Evolutionary conservation across 208 protist species (phyloP).

Genomic region (Wallacemonas sp.): DNA sequence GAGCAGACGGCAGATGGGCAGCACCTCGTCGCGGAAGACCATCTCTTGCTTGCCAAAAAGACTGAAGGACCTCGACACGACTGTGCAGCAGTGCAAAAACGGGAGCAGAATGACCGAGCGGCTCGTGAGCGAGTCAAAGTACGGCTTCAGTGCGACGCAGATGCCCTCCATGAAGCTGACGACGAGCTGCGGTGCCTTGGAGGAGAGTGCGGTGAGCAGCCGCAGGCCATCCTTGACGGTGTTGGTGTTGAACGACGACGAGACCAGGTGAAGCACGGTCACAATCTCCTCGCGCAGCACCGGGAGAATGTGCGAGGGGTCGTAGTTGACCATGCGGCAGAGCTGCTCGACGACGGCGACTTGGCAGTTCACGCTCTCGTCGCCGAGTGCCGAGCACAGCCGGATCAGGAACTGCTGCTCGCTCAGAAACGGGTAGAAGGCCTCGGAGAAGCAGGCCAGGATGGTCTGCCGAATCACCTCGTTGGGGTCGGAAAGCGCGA

Average conservation of each 20-base stretch:
- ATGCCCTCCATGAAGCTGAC: slow-evolving; percentile 79
- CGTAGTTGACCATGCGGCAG: slow-evolving; percentile 80
- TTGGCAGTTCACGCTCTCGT: slow-evolving; percentile 81
- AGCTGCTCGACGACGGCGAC: slow-evolving; percentile 76
- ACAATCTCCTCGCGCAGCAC: slow-evolving; percentile 78
- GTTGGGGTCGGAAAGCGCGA: slow-evolving; percentile 76
- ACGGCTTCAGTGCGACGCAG: slow-evolving; percentile 49
- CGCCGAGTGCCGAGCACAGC: slow-evolving; percentile 78
- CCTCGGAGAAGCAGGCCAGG: slow-evolving; percentile 68
- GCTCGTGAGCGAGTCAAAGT: slow-evolving; percentile 48
- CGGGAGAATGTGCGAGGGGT: slow-evolving; percentile 85
- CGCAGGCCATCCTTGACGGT: slow-evolving; percentile 65
- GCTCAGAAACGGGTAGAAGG: slow-evolving; percentile 88
- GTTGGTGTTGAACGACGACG: slow-evolving; percentile 50
- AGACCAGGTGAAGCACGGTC: slow-evolving; percentile 61
- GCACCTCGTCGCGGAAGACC: slow-evolving; percentile 64
- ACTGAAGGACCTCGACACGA: slow-evolving; percentile 56
- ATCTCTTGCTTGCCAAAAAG: slow-evolving; percentile 51
- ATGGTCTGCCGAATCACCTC: slow-evolving; percentile 66
- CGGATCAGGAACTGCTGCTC: slow-evolving; percentile 80
- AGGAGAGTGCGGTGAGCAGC: slow-evolving; percentile 65
- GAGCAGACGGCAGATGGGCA: slow-evolving; percentile 58
- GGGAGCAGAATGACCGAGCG: slow-evolving; percentile 56
- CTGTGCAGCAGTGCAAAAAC: slow-evolving; percentile 76
- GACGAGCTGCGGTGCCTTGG: slow-evolving; percentile 77